Conservation (phyloP, 352 stramenopile genomes). For the Globisporangium lucens region DNA sequence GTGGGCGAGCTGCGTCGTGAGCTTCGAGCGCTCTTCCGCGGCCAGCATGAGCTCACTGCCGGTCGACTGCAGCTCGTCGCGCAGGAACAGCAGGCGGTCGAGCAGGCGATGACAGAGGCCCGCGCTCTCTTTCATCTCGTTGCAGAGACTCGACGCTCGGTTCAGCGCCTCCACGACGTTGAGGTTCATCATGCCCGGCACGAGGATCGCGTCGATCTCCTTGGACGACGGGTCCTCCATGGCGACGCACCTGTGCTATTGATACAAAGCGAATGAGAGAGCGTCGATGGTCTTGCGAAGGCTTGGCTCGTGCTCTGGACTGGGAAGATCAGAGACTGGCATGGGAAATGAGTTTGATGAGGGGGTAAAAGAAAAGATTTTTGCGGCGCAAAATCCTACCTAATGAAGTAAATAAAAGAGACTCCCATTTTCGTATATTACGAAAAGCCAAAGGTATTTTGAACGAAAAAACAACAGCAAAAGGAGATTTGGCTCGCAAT, state of each 20-base stretch:
- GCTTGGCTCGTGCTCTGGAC: not conserved
- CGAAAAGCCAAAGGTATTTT: no score
- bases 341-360: no score
- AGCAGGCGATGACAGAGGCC: conserved; percentile 6
- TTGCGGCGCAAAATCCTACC: no score
- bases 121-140: conserved; percentile 16
- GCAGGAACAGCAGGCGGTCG: conserved; percentile 19
- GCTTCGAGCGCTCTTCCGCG: not conserved
- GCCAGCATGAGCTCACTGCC: conserved; percentile 18
- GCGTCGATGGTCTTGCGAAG: no score
- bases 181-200: conserved; percentile 4
- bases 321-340: not conserved
- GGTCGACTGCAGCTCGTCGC: conserved; percentile 22
- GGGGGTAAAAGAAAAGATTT: no score
- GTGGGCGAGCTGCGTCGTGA: conserved; percentile 17
- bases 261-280: not conserved
- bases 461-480: no score
- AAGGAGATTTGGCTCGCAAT: no score
- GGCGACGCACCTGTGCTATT: not conserved
- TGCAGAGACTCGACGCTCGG: conserved; percentile 3
- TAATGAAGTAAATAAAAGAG: no score
- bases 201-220: not conserved
- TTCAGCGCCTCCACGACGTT: conserved; percentile 1
- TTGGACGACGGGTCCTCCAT: not conserved
- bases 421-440: no score